phyloP scores from a whole-genome alignment of 2,329 filamentous ascomycete genomes.

The Colletotrichum coccodes region DNA sequence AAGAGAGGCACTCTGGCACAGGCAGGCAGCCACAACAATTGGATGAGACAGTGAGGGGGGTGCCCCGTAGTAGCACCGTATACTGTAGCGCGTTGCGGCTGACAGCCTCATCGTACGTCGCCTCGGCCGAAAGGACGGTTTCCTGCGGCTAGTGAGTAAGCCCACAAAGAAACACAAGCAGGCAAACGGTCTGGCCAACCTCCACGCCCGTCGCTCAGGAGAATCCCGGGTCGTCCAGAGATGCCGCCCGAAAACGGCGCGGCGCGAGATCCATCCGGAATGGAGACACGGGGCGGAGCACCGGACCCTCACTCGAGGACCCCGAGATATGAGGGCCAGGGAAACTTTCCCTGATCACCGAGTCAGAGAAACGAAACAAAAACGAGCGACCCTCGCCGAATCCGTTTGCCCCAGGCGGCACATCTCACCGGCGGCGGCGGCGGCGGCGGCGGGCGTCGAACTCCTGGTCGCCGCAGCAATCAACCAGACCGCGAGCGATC shows the following conservation, averaged over 20 bases:
- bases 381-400: neutral
- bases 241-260: neutral
- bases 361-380: neutral
- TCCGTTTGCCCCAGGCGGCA: neutral
- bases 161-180: neutral
- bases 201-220: neutral
- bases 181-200: neutral
- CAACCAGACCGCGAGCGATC: neutral
- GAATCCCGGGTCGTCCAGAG: neutral
- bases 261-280: neutral
- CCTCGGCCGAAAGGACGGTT: neutral
- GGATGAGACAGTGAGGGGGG: neutral
- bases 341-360: neutral
- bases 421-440: neutral
- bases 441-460: neutral
- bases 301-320: neutral
- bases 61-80: conserved; percentile 16
- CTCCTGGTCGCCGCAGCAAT: neutral
- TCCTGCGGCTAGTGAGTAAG: neutral
- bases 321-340: neutral
- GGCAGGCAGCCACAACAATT: neutral
- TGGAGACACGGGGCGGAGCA: neutral
- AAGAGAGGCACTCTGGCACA: neutral
- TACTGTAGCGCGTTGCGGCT: conserved; percentile 19
- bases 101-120: neutral